Conservation (phyloP, 73 alveolate species). For the Paramecium sexaurelia region DNA sequence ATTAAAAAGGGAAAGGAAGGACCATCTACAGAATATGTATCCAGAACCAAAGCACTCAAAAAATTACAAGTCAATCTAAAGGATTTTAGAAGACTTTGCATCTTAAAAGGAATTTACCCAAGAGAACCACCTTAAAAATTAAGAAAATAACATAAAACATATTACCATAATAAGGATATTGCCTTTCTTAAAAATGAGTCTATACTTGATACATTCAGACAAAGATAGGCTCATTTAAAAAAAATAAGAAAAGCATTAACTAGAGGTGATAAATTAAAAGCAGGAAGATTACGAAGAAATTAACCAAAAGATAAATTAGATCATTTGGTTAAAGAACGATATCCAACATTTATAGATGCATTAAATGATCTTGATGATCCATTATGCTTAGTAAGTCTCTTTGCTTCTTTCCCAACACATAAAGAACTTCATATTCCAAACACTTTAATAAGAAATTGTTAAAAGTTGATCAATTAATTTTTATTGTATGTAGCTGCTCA, state of each 20-base stretch:
- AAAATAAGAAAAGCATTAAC: constrained; percentile 77
- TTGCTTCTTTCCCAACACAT: constrained; percentile 96
- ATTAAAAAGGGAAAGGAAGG: constrained; percentile 83
- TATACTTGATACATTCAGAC: constrained; percentile 84
- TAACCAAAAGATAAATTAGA: constrained; percentile 91
- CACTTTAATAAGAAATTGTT: constrained; percentile 45
- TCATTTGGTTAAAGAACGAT: constrained; percentile 98
- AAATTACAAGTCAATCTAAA: constrained; percentile 86
- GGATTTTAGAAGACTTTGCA: constrained; percentile 95
- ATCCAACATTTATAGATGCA: constrained; percentile 99
- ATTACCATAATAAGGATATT: constrained; percentile 96
- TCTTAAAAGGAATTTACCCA: constrained; percentile 98
- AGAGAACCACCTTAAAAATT: constrained; percentile 98
- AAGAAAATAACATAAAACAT: constrained; percentile 97
- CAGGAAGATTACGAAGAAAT: constrained; percentile 75
- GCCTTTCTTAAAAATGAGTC: constrained; percentile 83
- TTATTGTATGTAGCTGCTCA: constrained; percentile 26
- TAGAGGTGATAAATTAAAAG: constrained; percentile 77
- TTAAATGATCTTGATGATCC: constrained; percentile 99
- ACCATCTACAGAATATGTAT: constrained; percentile 80
- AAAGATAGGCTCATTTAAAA: constrained; percentile 81
- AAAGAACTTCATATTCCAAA: constrained; percentile 72
- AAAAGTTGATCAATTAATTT: constrained; percentile 50
- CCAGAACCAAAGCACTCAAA: constrained; percentile 94
- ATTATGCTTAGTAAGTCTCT: constrained; percentile 93